Evolutionary conservation across 768 basidiomycete species (phyloP).

Genomic region (Filobasidium floriforme): DNA sequence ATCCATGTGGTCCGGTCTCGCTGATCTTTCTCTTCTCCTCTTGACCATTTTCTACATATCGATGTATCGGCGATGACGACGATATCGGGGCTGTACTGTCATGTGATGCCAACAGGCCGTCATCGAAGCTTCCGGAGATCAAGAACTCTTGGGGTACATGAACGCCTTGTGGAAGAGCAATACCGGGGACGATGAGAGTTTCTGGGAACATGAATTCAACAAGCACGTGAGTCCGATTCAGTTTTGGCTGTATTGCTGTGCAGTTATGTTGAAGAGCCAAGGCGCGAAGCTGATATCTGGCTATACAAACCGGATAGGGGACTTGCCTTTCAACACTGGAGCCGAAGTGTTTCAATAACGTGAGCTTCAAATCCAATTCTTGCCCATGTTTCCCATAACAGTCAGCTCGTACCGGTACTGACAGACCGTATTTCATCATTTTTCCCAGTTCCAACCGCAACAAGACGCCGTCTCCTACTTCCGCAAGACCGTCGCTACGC

Average conservation of each 20-base stretch:
- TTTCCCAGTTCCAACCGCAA: conserved; percentile 19
- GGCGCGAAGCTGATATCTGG: too few species aligned
- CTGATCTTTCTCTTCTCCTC: neutral
- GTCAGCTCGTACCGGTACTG: too few species aligned
- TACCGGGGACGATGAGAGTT: conserved; percentile 33
- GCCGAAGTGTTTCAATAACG: conserved; percentile 30
- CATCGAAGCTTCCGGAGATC: conserved; percentile 17
- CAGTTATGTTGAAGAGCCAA: too few species aligned
- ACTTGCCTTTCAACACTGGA: conserved; percentile 41
- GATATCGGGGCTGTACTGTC: too few species aligned
- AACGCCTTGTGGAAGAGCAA: conserved; percentile 34
- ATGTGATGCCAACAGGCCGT: neutral
- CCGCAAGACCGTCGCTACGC: conserved; percentile 43
- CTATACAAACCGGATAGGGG: conserved; percentile 26
- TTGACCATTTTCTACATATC: neutral
- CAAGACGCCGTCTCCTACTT: conserved; percentile 34
- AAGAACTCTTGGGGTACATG: conserved; percentile 33
- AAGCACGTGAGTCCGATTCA: conserved; percentile 14
- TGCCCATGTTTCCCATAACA: too few species aligned
- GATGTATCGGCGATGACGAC: too few species aligned
- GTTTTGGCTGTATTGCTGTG: too few species aligned
- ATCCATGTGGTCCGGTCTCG: too few species aligned
- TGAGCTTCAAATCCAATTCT: neutral
- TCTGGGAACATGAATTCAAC: conserved; percentile 42
- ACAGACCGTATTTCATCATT: too few species aligned